phyloP scores from a whole-genome alignment of 192 early-diverging fungal genomes.

The Podila epicladia region DNA sequence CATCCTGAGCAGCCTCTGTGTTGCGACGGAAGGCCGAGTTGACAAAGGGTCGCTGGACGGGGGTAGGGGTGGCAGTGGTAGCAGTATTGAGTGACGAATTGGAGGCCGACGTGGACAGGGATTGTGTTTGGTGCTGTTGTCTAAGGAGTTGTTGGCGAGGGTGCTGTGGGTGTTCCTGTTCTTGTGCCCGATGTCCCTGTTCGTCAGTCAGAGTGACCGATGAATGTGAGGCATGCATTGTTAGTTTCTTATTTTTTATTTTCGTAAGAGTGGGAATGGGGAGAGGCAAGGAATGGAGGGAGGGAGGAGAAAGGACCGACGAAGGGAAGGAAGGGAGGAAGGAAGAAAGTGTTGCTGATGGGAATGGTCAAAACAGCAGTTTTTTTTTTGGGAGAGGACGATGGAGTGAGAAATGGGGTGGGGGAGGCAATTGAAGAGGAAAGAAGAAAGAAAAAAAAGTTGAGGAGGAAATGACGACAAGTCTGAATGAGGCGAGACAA shows the following conservation, averaged over 20 bases:
- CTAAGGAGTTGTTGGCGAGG: conserved; percentile 8
- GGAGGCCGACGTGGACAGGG: conserved; percentile 16
- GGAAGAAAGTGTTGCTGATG: background rate
- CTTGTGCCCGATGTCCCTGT: conserved; percentile 8
- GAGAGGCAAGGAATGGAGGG: background rate
- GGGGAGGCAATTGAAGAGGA: too few species aligned
- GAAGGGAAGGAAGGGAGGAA: background rate
- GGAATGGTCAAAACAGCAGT: too few species aligned
- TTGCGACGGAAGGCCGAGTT: conserved; percentile 11
- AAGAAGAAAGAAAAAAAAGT: background rate
- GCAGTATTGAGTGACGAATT: conserved; percentile 33
- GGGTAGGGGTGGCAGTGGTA: conserved; percentile 16
- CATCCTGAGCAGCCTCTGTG: background rate
- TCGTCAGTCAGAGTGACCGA: conserved; percentile 40
- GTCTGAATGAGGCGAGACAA: background rate
- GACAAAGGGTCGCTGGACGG: conserved; percentile 21
- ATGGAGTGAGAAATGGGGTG: background rate
- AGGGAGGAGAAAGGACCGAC: background rate
- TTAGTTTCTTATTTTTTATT: too few species aligned
- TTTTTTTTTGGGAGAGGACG: background rate
- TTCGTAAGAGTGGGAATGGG: background rate
- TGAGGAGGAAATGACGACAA: background rate
- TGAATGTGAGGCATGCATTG: conserved; percentile 25
- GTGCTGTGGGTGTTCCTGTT: background rate
- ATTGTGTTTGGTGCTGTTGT: background rate